Base-by-base conservation (phyloP, 2,329 filamentous ascomycete genomes). In the Colletotrichum plurivorum region DNA sequence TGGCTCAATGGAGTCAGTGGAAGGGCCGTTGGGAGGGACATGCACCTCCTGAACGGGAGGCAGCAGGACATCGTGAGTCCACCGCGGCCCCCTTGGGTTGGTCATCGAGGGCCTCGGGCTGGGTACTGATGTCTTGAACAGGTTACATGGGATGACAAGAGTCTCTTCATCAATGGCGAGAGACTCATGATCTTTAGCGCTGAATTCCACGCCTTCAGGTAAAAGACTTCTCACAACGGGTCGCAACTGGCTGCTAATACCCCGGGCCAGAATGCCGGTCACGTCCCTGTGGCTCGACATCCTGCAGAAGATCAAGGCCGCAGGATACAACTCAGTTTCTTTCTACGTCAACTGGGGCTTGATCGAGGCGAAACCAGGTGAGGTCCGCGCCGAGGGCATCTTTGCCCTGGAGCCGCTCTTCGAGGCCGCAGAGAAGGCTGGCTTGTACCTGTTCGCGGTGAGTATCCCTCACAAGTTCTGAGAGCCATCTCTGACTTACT, bases 261-360 rank as follows among this genome's bases (percentile, higher is more conserved):
- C n/a, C n/a, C n/a, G n/a, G n/a, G n/a, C 8, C n/a, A 72, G 70
- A 58, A 75, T 81, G 20, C 79, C 80, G 1, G 78, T 78, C 0
- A 78, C 80, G 0, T 75, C 73, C 6, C 71, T 82, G 2, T 82
- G 89, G 85, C 83, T 92, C 25, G 92, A 94, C 74, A 78, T 94
- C 8, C 90, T 94, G 69, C 89, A 94, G 74, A 94, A 94, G 80
- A 86, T 94, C 78, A 93, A 92, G 78, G 88, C 91, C 1, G 79
- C 93, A 0, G 92, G 92, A 0, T 93, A 92, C 79, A 93, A 91
- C 72, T 86, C 87, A 22, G 89, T 93, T 4, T 93, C 90, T 0
- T 92, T 93, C 76, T 94, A 94, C 75, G 83, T 89, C 7, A 86
- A 93, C 73, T 94, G 91, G 92, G 90, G 89, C 15, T 78, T 93